A percentile compares a stretch with the other conserved stretches of the same genome.
Evolutionary conservation across 495 filamentous ascomycete genomes (phyloP).

Genomic region (Tricharina praecox): DNA sequence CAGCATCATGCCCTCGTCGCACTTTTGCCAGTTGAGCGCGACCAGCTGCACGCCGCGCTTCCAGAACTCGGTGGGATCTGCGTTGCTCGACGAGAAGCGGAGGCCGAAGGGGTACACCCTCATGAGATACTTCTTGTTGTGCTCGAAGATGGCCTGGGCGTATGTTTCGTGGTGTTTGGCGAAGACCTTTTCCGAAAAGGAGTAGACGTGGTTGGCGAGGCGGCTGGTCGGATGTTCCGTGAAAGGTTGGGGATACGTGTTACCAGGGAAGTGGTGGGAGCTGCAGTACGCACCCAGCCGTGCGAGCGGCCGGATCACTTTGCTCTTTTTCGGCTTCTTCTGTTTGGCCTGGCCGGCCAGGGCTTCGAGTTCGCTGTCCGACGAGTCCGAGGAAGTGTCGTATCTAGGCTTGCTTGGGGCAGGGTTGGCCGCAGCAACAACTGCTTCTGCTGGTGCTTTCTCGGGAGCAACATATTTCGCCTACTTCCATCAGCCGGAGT

Average conservation of each 20-base stretch:
- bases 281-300: slow-evolving; percentile 67
- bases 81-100: slow-evolving; percentile 67
- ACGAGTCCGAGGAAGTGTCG: slow-evolving; percentile 10
- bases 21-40: slow-evolving; percentile 85
- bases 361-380: slow-evolving; percentile 19
- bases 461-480: slow-evolving; percentile 19
- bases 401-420: not conserved
- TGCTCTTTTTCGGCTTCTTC: slow-evolving; percentile 37
- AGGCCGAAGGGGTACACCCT: slow-evolving; percentile 72
- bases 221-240: slow-evolving; percentile 36
- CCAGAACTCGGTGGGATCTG: slow-evolving; percentile 74
- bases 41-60: slow-evolving; percentile 79
- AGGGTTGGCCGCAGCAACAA: not conserved
- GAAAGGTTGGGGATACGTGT: slow-evolving; percentile 28
- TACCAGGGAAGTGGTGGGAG: slow-evolving; percentile 52
- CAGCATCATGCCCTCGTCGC: slow-evolving; percentile 87
- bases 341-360: slow-evolving; percentile 14
- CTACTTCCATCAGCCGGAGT: slow-evolving; percentile 6
- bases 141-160: slow-evolving; percentile 47
- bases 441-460: not conserved
- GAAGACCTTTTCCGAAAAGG: slow-evolving; percentile 64
- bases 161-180: slow-evolving; percentile 48
- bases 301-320: slow-evolving; percentile 58
- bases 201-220: slow-evolving; percentile 73
- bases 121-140: slow-evolving; percentile 77